Evolutionary conservation across 768 basidiomycete species (phyloP), one percentile per base, ranked within the genome.

Genomic region (Russula abietina): DNA sequence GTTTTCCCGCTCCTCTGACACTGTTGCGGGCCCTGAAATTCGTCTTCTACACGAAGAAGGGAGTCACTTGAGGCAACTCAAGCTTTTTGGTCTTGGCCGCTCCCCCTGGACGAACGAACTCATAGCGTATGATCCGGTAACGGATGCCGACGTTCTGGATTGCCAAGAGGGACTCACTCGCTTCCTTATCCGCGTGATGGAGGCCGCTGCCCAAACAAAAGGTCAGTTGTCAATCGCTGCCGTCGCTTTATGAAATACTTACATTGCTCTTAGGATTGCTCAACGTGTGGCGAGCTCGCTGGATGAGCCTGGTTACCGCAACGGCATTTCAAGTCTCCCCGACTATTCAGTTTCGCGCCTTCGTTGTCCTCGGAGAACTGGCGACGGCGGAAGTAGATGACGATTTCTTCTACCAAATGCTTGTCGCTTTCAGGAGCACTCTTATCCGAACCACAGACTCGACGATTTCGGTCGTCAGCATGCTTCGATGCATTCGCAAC

Each of bases 291-390:
- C 83, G 89, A 62, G 91, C 93, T 30, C 81, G 94, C 39, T 96
- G 93, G 93, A 93, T 93, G 88, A 86, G 91, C 46, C 73, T 97
- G 61, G 84, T 93, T 16, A 89, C 90, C 1, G 85, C 91, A 1
- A 90, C 89, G 0, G 92, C 93, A 24, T 96, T 96, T 76, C 94
- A 96, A 69, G 81, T 88, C 52, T 91, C 90, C 4, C 88, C 91
- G 0, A 85, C 88, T 2, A 83, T 93, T n/a, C 94, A 96, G 71
- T 85, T 88, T 30, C 85, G 91, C 11, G 89, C 92, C 0, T 96
- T 95, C 72, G 82, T 89, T 36, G 85, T 88, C 3, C 81, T 97
- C 10, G 90, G 90, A 4, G 80, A 82, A n/a, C 80, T 95, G n/a
- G 87, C 91, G 17, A 83, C 83, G 4, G 81, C 87, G 2, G 91